Evolutionary conservation across 257 asterid species (phyloP).

Genomic region (Solanum ossicruentum): DNA sequence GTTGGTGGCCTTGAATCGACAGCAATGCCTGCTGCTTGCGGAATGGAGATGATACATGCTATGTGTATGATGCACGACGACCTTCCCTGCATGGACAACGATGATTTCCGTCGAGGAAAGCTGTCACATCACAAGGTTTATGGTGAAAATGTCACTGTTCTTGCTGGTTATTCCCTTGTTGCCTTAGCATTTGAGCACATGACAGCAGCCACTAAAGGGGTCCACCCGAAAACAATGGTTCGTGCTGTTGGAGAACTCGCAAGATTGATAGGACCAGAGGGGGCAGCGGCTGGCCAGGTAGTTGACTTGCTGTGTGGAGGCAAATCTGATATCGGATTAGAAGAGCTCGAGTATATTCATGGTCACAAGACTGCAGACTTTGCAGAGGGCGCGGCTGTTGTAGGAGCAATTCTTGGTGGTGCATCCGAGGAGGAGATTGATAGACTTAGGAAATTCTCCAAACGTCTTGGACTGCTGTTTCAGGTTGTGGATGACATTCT

Average conservation of each 20-base stretch:
- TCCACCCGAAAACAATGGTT: conserved; percentile 13
- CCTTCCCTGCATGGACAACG: conserved; percentile 64
- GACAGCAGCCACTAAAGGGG: conserved; percentile 23
- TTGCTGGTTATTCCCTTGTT: conserved; percentile 44
- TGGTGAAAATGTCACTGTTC: conserved; percentile 38
- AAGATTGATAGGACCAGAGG: conserved; percentile 30
- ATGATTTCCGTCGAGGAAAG: conserved; percentile 43
- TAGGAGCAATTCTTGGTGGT: conserved; percentile 57
- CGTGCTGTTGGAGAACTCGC: conserved; percentile 30
- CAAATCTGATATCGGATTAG: conserved; percentile 22
- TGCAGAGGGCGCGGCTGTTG: conserved; percentile 36
- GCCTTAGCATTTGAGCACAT: conserved; percentile 42
- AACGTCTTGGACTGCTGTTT: conserved; percentile 38
- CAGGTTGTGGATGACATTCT: conserved; percentile 53
- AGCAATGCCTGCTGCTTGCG: conserved; percentile 57
- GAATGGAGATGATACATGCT: conserved; percentile 46
- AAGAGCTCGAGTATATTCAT: conserved; percentile 38
- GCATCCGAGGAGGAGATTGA: conserved; percentile 25
- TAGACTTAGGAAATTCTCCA: conserved; percentile 30
- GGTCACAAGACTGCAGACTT: conserved; percentile 47
- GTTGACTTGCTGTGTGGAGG: conserved; percentile 39
- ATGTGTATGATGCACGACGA: conserved; percentile 64
- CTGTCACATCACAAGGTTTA: conserved; percentile 43
- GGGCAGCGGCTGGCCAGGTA: conserved; percentile 38
- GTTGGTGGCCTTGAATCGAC: conserved; percentile 34